Evolutionary conservation across 2,329 filamentous ascomycete species (phyloP), one percentile per base, ranked within the genome.

Genomic region (Paramyrothecium sp.): DNA sequence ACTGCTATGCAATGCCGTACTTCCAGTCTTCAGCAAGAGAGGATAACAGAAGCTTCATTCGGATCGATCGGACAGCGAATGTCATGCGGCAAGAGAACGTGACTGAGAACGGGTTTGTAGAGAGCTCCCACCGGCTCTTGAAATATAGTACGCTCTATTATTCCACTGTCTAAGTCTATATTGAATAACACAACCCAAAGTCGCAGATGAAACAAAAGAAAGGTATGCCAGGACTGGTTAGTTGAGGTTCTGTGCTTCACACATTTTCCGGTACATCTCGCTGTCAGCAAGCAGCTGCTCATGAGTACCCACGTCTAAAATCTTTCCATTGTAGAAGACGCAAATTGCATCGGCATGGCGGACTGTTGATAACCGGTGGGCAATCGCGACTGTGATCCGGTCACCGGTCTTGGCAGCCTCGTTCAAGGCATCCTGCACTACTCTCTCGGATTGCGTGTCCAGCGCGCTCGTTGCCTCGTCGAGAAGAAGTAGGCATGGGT

Each of bases 391-490:
- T 0, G 54, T 60, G 38, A 51, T 56, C 2, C 54, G 44, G 4
- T 54, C 55, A 2, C 52, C 21, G 0, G 53, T 38, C 21, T 58
- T 60, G 7, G 56, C 54, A 1, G 56, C 56, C 20, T 61, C 46
- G 21, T 54, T 44, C 17, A 63, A n/a, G 5, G 55, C 54, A 7
- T 33, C 38, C 48, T 54, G 41, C 12, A 60, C 51, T 10, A 53
- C 70, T 53, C 78, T 78, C 66, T 89, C 87, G 1, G 80, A 83
- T 58, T 85, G 77, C 1, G 84, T 84, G 57, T 89, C 86, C 0
- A 89, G 73, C 2, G 73, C 72, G 17, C 67, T 71, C 0, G 88
- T 90, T 2, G 88, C 88, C 69, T 90, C 88, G 61, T 90, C 88
- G 1, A 90, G 74, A 8, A 90, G 80, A 2, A 90, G 73, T 11